Conservation (phyloP, 139 green algal species). For the Parachlorella kessleri region DNA sequence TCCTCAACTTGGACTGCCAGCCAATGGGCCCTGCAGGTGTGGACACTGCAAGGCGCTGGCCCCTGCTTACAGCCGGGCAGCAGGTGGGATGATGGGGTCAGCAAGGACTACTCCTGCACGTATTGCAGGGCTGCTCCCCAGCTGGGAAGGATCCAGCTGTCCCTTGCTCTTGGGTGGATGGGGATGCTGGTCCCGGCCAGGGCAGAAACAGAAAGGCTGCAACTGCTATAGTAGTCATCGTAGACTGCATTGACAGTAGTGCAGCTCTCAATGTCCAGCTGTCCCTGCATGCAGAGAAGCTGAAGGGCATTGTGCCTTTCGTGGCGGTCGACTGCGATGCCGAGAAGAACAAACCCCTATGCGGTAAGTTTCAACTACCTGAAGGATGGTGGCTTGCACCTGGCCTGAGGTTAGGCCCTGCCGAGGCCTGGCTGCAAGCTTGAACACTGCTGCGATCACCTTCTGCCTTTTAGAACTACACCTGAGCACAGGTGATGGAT, state of each 20-base stretch:
- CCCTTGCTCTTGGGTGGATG: not conserved
- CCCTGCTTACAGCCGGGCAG: constrained; percentile 21
- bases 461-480: no score
- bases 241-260: not conserved
- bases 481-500: no score
- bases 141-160: not conserved
- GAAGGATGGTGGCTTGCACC: no score
- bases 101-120: not conserved
- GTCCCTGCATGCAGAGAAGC: no score
- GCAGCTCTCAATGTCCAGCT: not conserved
- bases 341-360: constrained; percentile 37
- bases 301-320: constrained; percentile 32
- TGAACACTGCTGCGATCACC: no score
- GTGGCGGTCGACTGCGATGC: constrained; percentile 49
- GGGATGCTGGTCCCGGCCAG: not conserved
- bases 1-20: no score
- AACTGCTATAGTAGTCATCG: not conserved
- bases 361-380: no score
- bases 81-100: not conserved
- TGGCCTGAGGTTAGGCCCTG: no score
- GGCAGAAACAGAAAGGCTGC: not conserved
- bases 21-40: no score
- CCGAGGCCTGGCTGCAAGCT: no score
- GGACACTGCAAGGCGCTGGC: constrained; percentile 50
- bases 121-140: not conserved